Evolutionary conservation across 1,284 basidiomycete genomes (phyloP).

Genomic region (Sanghuangporus sanghuang): DNA sequence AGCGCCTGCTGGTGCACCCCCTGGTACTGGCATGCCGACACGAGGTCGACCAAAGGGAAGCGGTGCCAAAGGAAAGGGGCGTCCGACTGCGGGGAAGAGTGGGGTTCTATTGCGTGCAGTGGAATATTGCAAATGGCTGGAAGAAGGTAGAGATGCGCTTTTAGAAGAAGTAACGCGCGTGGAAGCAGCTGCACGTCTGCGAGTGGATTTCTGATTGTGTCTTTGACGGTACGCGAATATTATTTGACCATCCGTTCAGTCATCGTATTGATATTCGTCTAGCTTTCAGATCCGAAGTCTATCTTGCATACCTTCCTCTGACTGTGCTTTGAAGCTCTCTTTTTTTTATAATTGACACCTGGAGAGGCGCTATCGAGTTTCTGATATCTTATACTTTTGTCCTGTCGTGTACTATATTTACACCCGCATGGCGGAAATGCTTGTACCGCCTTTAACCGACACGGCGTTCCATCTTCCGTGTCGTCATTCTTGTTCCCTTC

Average conservation of each 20-base stretch:
- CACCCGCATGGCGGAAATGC: no score
- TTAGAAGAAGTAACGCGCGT: slow-evolving; percentile 54
- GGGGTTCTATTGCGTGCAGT: slow-evolving; percentile 76
- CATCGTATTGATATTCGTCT: neutral
- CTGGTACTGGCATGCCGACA: slow-evolving; percentile 67
- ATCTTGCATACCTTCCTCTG: neutral
- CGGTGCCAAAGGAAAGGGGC: slow-evolving; percentile 38
- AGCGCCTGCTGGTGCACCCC: slow-evolving; percentile 60
- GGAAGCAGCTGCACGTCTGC: slow-evolving; percentile 53
- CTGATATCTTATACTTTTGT: neutral
- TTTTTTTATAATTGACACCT: neutral
- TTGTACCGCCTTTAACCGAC: neutral
- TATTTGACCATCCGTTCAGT: neutral
- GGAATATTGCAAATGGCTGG: slow-evolving; percentile 73
- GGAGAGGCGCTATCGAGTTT: neutral
- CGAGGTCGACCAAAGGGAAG: slow-evolving; percentile 77
- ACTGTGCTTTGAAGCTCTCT: no score
- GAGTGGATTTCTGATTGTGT: neutral
- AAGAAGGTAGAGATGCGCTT: slow-evolving; percentile 64
- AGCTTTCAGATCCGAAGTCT: neutral
- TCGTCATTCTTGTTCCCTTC: no score
- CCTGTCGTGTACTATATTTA: neutral
- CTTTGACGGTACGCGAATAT: neutral
- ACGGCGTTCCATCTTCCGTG: neutral
- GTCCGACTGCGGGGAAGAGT: slow-evolving; percentile 67